phyloP scores from a whole-genome alignment of 2,329 filamentous ascomycete species.

The Paraphaeosphaeria sporulosa region DNA sequence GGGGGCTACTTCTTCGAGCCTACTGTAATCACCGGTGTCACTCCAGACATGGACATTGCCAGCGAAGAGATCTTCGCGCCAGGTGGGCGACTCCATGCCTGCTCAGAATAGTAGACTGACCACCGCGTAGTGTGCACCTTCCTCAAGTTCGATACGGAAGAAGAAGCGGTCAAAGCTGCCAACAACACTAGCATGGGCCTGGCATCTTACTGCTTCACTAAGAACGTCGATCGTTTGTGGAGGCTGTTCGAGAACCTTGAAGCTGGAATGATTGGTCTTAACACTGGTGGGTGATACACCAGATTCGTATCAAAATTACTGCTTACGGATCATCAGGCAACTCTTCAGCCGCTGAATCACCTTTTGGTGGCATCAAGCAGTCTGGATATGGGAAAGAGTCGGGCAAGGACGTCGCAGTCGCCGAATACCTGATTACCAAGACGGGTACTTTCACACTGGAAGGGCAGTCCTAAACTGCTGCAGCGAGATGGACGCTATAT shows the following conservation, averaged over 20 bases:
- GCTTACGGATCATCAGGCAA: slow-evolving; percentile 55
- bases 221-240: slow-evolving; percentile 71
- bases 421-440: slow-evolving; percentile 70
- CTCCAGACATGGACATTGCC: slow-evolving; percentile 63
- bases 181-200: slow-evolving; percentile 71
- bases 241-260: slow-evolving; percentile 72
- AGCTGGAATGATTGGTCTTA: slow-evolving; percentile 74
- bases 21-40: slow-evolving; percentile 69
- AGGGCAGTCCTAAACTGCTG: slow-evolving; percentile 26
- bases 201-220: slow-evolving; percentile 73
- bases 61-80: slow-evolving; percentile 72
- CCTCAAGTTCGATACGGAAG: slow-evolving; percentile 71
- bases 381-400: slow-evolving; percentile 73
- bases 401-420: slow-evolving; percentile 70
- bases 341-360: slow-evolving; percentile 70
- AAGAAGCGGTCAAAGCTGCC: slow-evolving; percentile 66
- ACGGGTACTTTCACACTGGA: slow-evolving; percentile 70
- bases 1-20: slow-evolving; percentile 74
- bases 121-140: slow-evolving; percentile 54
- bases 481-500: not conserved
- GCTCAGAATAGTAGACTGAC: not conserved
- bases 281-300: slow-evolving; percentile 57
- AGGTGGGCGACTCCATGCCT: slow-evolving; percentile 46
- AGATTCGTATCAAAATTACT: too few species aligned
- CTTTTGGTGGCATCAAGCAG: slow-evolving; percentile 74